phyloP scores from a whole-genome alignment of 1,284 basidiomycete genomes.

The Apiotrichum porosum region DNA sequence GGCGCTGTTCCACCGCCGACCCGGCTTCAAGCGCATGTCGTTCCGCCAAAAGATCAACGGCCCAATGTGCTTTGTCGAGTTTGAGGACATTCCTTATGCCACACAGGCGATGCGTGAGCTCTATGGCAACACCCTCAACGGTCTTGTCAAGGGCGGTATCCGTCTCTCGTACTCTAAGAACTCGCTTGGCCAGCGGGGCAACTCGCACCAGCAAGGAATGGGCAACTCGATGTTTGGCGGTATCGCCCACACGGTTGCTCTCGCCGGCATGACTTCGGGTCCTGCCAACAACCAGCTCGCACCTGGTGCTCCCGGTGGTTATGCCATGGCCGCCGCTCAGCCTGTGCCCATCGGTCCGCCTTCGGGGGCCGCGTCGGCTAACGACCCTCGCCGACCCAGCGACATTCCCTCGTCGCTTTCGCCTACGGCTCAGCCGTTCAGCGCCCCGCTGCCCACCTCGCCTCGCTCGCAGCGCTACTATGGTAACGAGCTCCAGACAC shows the following conservation, averaged over 20 bases:
- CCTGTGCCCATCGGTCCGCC: conserved; percentile 14
- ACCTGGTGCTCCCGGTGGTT: conserved; percentile 2
- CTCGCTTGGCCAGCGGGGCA: conserved; percentile 62
- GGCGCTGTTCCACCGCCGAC: conserved; percentile 68
- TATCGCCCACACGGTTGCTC: conserved; percentile 42
- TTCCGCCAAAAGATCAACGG: conserved; percentile 94
- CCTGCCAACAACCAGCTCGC: conserved; percentile 5
- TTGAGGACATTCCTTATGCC: conserved; percentile 81
- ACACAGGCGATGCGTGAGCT: conserved; percentile 80
- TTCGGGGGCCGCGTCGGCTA: too few species aligned
- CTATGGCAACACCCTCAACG: conserved; percentile 84
- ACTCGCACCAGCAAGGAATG: conserved; percentile 31
- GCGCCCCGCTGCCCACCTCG: conserved; percentile 29
- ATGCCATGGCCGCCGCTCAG: conserved; percentile 7
- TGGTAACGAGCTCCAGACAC: background rate
- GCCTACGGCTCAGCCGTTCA: conserved; percentile 45
- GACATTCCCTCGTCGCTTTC: conserved; percentile 32
- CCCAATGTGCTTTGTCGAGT: conserved; percentile 97
- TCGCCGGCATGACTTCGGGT: conserved; percentile 35
- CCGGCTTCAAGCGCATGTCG: conserved; percentile 84
- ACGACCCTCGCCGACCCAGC: conserved; percentile 3
- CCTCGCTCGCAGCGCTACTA: conserved; percentile 38
- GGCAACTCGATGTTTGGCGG: conserved; percentile 38
- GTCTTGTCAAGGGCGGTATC: conserved; percentile 90
- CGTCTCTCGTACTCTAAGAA: conserved; percentile 95